Evolutionary conservation across 2,329 filamentous ascomycete species (phyloP).

Genomic region (Aspergillus sp.): DNA sequence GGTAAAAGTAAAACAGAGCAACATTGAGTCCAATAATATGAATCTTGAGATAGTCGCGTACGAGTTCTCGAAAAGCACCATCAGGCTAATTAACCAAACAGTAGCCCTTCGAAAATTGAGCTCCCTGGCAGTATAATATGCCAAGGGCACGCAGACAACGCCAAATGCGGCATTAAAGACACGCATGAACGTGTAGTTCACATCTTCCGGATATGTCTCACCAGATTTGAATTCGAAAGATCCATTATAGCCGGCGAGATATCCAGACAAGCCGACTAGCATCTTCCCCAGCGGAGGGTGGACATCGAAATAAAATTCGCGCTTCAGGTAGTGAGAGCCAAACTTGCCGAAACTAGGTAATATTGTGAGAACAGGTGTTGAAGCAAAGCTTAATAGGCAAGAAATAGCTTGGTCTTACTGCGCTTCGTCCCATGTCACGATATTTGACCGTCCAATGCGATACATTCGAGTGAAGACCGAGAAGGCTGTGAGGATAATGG

Average conservation of each 20-base stretch:
- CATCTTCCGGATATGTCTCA: conserved; percentile 84
- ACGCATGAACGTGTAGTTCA: conserved; percentile 98
- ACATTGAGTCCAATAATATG: conserved; percentile 96
- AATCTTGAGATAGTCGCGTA: conserved; percentile 99
- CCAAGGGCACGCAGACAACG: conserved; percentile 82
- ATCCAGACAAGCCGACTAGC: conserved; percentile 92
- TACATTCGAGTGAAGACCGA: conserved; percentile 62
- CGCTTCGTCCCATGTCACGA: conserved; percentile 71
- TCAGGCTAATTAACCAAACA: conserved; percentile 90
- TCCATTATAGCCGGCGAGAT: conserved; percentile 95
- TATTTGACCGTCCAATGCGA: conserved; percentile 61
- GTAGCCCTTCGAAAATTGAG: conserved; percentile 77
- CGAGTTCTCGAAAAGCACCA: conserved; percentile 98
- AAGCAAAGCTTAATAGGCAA: conserved; percentile 1
- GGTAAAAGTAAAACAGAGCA: conserved; percentile 96
- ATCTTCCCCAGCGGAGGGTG: conserved; percentile 97
- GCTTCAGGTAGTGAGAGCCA: conserved; percentile 96
- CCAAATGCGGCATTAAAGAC: conserved; percentile 95
- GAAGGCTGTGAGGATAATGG: conserved; percentile 55
- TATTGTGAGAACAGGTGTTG: background rate
- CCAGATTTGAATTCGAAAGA: conserved; percentile 99
- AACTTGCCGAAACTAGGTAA: conserved; percentile 61
- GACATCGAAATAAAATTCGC: conserved; percentile 98
- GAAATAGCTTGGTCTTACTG: conserved; percentile 48
- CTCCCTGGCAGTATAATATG: conserved; percentile 91